A percentile compares a stretch with the other conserved stretches of the same genome.
phyloP scores from a whole-genome alignment of 1,284 basidiomycete genomes.

The Peniophora sp. region DNA sequence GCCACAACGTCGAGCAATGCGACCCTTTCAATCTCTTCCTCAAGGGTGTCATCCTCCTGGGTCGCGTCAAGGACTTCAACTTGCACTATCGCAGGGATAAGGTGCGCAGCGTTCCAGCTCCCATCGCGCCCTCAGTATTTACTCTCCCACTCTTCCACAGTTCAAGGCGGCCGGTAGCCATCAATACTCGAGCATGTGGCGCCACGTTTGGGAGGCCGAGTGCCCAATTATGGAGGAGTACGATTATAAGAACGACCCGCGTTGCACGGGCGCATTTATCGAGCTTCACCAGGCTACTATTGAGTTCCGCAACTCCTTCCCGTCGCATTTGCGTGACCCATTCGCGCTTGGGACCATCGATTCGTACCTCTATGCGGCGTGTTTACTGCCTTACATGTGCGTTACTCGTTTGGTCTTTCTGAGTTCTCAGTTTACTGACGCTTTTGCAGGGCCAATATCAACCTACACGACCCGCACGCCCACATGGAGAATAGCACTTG shows the following conservation, averaged over 20 bases:
- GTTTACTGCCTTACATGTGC: constrained; percentile 56
- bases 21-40: constrained; percentile 68
- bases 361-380: constrained; percentile 57
- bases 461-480: constrained; percentile 69
- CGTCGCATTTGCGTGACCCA: constrained; percentile 46
- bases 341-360: constrained; percentile 52
- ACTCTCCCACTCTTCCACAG: constrained; percentile 13
- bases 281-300: constrained; percentile 53
- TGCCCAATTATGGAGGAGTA: background rate
- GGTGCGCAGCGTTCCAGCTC: constrained; percentile 48
- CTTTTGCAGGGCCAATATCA: constrained; percentile 44
- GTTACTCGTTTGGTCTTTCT: constrained; percentile 16
- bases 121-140: constrained; percentile 40
- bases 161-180: constrained; percentile 11
- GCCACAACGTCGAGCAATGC: constrained; percentile 44
- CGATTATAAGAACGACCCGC: constrained; percentile 32
- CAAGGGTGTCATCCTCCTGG: constrained; percentile 61
- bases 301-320: constrained; percentile 53
- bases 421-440: background rate
- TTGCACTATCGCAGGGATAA: constrained; percentile 36
- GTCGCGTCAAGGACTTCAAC: constrained; percentile 67
- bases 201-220: constrained; percentile 19
- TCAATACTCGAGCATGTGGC: constrained; percentile 24
- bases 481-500: constrained; percentile 46
- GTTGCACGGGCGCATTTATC: constrained; percentile 53